Base-by-base conservation (phyloP, 2,329 filamentous ascomycete genomes). In the Colletotrichum aenigma region DNA sequence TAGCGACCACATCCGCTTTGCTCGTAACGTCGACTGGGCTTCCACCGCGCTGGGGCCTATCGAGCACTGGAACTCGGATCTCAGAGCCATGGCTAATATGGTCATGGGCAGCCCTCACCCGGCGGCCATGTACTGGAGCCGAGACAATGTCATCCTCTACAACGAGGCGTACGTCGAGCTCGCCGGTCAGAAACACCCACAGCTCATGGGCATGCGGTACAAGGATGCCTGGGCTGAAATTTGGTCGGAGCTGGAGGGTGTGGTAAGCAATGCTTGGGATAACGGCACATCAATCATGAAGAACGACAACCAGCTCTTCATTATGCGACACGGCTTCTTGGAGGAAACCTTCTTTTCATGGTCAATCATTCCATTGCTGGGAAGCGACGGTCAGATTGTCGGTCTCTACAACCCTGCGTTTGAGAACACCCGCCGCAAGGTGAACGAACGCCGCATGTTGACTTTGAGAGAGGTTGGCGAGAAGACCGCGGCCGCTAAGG, bases 331-430 rank as follows among this genome's bases (percentile, higher is more conserved):
- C 77, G 91, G 92, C 2, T 95, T 91, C 76, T 84, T 95, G 2
- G 94, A 97, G 83, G 95, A 97, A 81, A 92, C 94, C 0, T 96
- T 94, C 81, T 96, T 96, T 82, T 94, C 93, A 15, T 96, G 94
- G 94, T 94, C 92, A 2, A 92, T 96, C 56, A 93, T 96, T 30
- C 95, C 95, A 0, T 88, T 96, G 77, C 90, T 96, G 2, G 94
- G 94, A 4, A 88, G 89, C 52, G 93, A 96, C 75, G 95, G 95
- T 3, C 91, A 91, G 15, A 93, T 96, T 9, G 91, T 94, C 76
- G 94, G 94, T 3, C 83, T 96, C 0, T 96, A 95, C 82, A 96
- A 96, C 80, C 94, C 94, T 4, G 91, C 93, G 0, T 96, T 96
- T 78, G 95, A 97, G 78, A 95, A 96, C 81, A 97, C 95, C 2